Evolutionary conservation across 1,139 yeast genomes (phyloP), one percentile per base, ranked within the genome.

Genomic region (Williopsis jadinii): DNA sequence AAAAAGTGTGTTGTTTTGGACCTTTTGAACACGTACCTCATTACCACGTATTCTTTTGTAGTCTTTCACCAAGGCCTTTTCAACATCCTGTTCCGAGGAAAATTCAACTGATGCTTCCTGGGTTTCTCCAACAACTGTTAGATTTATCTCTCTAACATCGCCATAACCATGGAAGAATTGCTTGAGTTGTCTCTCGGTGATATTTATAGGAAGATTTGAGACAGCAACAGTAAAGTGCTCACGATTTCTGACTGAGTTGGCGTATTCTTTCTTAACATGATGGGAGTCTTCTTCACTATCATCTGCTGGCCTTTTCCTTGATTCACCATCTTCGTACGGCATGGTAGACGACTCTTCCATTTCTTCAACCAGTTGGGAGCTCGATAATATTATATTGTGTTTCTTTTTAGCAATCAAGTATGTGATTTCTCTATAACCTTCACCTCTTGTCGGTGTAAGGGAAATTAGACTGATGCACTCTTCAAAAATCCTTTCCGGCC

Each of bases 141-240:
- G 42, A 9, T 58, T 60, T 11, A 69, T 51, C 8, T 68, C 61
- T 8, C 59, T 50, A 2, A 80, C 62, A 2, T 64, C 65, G 2
- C 94, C 95, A 61, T 92, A 84, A 32, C 77, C 84, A 19, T 59
- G 46, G 56, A 86, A 83, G 42, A 76, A 69, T 1, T 51, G 50
- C 3, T 50, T 44, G 2, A 84, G 38, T 6, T 65, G 61, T 1
- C 51, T 45, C 41, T 70, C 71, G 0, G 64, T 54, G 0, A 58
- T 50, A 3, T 50, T 47, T 0, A 36, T 11, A 0, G 75, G 65
- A 3, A 80, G 41, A 28, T 68, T 65, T 0, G 62, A 55, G 0
- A 80, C 73, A 35, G 74, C 66, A 0, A 82, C 67, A 0, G 81
- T 66, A 13, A 64, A 62, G 34, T 71, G 66, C 55, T 83, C 92